Evolutionary conservation across 805 yeast genomes (phyloP).

Genomic region (Blastobotrys terrestris): DNA sequence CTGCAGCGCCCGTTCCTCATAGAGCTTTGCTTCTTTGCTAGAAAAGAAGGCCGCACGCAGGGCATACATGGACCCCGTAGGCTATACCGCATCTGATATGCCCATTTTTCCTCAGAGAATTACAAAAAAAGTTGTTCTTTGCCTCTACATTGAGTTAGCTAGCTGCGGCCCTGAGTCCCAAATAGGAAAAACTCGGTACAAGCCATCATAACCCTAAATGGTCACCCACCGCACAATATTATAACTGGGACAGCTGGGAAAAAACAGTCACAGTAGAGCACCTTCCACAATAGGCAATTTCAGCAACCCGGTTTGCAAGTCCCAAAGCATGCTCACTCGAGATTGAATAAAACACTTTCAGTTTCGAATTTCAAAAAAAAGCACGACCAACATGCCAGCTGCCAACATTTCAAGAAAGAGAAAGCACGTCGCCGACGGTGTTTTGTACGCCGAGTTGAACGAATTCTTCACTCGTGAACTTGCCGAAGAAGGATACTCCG

Average conservation of each 20-base stretch:
- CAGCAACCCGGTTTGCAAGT: too few relatives aligned
- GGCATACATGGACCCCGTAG: too few relatives aligned
- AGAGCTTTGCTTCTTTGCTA: too few relatives aligned
- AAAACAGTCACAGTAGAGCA: neutral
- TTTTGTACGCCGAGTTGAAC: conserved; percentile 99
- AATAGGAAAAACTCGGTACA: neutral
- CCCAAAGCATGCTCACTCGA: neutral
- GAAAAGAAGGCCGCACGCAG: too few relatives aligned
- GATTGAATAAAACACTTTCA: neutral
- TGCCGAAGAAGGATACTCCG: conserved; percentile 99
- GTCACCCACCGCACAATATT: neutral
- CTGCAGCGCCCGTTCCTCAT: too few relatives aligned
- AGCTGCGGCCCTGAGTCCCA: too few relatives aligned
- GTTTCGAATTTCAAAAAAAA: neutral
- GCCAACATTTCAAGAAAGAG: conserved; percentile 86
- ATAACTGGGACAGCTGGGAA: neutral
- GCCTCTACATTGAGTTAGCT: too few relatives aligned
- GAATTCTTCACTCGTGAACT: conserved; percentile 99
- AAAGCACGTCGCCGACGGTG: conserved; percentile 99
- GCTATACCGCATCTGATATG: too few relatives aligned
- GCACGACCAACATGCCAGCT: conserved; percentile 3
- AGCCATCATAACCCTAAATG: neutral
- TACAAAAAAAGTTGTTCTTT: too few relatives aligned
- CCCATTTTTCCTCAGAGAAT: too few relatives aligned
- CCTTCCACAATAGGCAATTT: neutral